Conservation (phyloP, 441 rosid species). For the Jatropha multifida region DNA sequence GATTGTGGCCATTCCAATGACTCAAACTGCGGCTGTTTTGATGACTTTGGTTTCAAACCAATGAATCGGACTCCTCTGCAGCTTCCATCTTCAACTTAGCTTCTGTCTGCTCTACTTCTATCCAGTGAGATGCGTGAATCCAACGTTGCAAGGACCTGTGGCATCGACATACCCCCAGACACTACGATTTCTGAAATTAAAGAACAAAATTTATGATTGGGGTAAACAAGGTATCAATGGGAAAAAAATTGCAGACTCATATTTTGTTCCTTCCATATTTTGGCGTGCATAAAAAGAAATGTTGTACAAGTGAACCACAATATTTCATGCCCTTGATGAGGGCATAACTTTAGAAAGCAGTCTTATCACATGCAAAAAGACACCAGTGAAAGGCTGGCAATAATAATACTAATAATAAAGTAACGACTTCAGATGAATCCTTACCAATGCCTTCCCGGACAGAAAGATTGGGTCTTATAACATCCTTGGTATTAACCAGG, state of each 20-base stretch:
- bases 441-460: slow-evolving; percentile 98
- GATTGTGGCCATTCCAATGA: slow-evolving; percentile 15
- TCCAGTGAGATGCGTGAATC: slow-evolving; percentile 52
- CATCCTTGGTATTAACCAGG: slow-evolving; percentile 76
- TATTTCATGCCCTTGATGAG: not conserved
- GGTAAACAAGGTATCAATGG: not conserved
- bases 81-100: slow-evolving; percentile 38
- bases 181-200: slow-evolving; percentile 83
- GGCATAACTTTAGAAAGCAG: not conserved
- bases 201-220: slow-evolving; percentile 11
- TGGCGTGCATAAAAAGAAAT: not conserved
- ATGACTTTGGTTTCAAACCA: slow-evolving; percentile 21
- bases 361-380: not conserved
- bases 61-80: slow-evolving; percentile 21
- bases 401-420: not conserved
- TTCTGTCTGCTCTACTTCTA: slow-evolving; percentile 64
- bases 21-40: slow-evolving; percentile 11
- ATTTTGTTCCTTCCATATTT: not conserved
- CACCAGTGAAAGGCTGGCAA: not conserved
- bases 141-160: slow-evolving; percentile 76
- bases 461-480: slow-evolving; percentile 91
- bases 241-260: not conserved
- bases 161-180: slow-evolving; percentile 99
- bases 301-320: too few species aligned
- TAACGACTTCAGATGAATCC: slow-evolving; percentile 20